A percentile compares a stretch with the other conserved stretches of the same genome.
phyloP scores from a whole-genome alignment of 2,329 filamentous ascomycete species.

The Ophiostoma perfectum region DNA sequence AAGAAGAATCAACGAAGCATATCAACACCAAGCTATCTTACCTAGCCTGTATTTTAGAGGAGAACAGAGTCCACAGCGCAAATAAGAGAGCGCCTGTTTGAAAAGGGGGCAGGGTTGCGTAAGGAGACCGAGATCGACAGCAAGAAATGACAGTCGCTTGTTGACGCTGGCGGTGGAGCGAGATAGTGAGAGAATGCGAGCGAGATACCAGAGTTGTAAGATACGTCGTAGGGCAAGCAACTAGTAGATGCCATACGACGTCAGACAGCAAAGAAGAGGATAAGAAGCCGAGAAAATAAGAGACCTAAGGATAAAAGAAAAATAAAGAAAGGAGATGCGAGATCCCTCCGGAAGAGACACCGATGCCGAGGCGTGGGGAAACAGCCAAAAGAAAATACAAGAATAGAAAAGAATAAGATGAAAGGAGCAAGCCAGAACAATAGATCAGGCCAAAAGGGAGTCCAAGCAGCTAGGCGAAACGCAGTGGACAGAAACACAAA shows the following conservation, averaged over 20 bases:
- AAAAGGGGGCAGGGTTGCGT: slow-evolving; percentile 5
- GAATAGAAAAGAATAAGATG: neutral
- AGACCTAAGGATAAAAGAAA: slow-evolving; percentile 1
- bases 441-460: neutral
- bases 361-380: neutral
- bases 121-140: neutral
- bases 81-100: neutral
- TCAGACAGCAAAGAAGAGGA: neutral
- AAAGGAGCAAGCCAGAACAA: slow-evolving; percentile 7
- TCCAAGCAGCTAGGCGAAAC: slow-evolving; percentile 1
- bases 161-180: slow-evolving; percentile 8
- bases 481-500: neutral
- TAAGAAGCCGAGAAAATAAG: neutral
- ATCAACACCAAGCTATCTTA: too few species aligned
- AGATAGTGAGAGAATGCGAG: neutral
- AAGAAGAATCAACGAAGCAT: neutral
- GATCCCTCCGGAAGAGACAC: neutral
- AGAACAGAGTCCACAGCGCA: neutral
- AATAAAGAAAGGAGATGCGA: slow-evolving; percentile 11
- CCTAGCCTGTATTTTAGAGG: slow-evolving; percentile 2
- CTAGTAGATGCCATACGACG: neutral
- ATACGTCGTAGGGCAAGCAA: neutral
- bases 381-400: neutral
- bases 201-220: neutral
- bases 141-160: neutral